Evolutionary conservation across 345 rosid species (phyloP).

Genomic region (Dovyalis caffra): DNA sequence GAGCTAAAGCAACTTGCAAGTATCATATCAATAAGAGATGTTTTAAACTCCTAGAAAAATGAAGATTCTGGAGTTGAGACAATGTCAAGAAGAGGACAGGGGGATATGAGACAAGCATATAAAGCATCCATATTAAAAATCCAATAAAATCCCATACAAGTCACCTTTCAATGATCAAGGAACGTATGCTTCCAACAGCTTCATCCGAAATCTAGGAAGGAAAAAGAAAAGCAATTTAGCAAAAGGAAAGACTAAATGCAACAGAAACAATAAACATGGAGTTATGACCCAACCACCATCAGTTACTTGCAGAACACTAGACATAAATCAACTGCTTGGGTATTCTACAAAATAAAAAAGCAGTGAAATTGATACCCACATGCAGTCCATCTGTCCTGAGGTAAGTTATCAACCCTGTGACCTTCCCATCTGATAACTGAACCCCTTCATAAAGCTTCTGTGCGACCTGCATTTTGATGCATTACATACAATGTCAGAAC

Average conservation of each 20-base stretch:
- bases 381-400: conserved; percentile 95
- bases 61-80: not conserved
- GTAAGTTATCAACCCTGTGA: conserved; percentile 89
- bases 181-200: conserved; percentile 73
- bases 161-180: conserved; percentile 73
- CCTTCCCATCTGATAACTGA: conserved; percentile 63
- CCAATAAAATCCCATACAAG: not conserved
- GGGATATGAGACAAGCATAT: not conserved
- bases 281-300: not conserved
- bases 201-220: conserved; percentile 73
- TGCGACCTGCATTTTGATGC: conserved; percentile 66
- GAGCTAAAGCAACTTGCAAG: not conserved
- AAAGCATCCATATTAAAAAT: not conserved
- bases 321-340: not conserved
- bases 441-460: conserved; percentile 96
- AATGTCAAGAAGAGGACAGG: not conserved
- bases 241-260: not conserved
- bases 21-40: not conserved
- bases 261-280: not conserved
- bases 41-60: not conserved
- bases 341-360: not conserved
- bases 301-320: not conserved
- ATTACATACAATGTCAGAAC: conserved; percentile 16
- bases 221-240: not conserved
- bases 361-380: conserved; percentile 51